These are phyloP conservation scores for Cyberlindnera misumaiensis DNA, from an alignment of 805 yeast genomes.

Conservation along the genomic window DNA sequence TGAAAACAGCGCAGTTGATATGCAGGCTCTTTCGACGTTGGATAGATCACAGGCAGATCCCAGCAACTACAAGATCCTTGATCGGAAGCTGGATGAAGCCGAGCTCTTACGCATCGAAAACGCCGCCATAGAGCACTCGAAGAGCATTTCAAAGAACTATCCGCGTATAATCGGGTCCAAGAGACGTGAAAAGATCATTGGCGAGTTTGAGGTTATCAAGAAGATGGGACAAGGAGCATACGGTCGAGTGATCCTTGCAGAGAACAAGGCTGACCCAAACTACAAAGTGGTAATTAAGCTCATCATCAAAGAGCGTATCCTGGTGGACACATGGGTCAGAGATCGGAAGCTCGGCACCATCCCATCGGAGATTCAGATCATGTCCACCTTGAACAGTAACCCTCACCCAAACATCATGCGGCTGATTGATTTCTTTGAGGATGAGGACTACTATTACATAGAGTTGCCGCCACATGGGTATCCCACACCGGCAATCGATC, in stretches of 20 bases:
- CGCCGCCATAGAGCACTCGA: slow-evolving; percentile 33
- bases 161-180: slow-evolving; percentile 52
- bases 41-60: slow-evolving; percentile 6
- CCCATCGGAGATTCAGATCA: slow-evolving; percentile 92
- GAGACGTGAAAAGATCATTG: slow-evolving; percentile 63
- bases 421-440: slow-evolving; percentile 88
- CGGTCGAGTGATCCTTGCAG: slow-evolving; percentile 83
- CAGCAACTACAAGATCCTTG: slow-evolving; percentile 14
- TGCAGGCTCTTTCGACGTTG: slow-evolving; percentile 1
- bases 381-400: slow-evolving; percentile 68
- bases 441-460: slow-evolving; percentile 78
- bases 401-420: slow-evolving; percentile 88
- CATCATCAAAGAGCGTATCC: slow-evolving; percentile 84
- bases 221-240: slow-evolving; percentile 96
- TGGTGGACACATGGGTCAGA: slow-evolving; percentile 96
- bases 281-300: slow-evolving; percentile 78
- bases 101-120: slow-evolving; percentile 40
- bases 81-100: slow-evolving; percentile 26
- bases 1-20: slow-evolving; percentile 5
- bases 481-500: slow-evolving; percentile 80
- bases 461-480: slow-evolving; percentile 88
- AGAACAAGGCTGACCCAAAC: slow-evolving; percentile 52
- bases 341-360: slow-evolving; percentile 88
- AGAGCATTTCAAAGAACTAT: slow-evolving; percentile 27
- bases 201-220: slow-evolving; percentile 65